Conservation (phyloP, 768 basidiomycete species). For the Russula dissimulans region DNA sequence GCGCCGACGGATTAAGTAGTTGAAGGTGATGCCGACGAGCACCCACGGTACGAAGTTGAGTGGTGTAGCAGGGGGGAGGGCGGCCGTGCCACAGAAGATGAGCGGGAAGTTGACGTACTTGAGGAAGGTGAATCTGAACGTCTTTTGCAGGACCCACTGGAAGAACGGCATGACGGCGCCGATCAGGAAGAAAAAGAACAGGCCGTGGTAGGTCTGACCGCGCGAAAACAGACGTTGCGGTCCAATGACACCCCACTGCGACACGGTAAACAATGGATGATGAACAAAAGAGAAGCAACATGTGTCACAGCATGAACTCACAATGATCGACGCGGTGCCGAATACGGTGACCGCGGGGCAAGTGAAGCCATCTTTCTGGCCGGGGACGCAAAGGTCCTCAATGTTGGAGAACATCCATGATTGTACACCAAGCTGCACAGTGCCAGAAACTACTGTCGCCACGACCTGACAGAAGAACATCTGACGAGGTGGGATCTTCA, state of each 20-base stretch:
- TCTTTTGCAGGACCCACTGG: constrained; percentile 38
- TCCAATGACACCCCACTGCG: constrained; percentile 58
- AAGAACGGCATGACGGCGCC: constrained; percentile 54
- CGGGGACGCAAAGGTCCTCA: constrained; percentile 43
- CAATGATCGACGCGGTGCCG: constrained; percentile 66
- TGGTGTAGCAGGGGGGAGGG: constrained; percentile 36
- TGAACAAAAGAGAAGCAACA: not conserved
- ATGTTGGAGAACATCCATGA: constrained; percentile 71
- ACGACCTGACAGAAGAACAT: constrained; percentile 70
- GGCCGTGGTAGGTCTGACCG: constrained; percentile 20
- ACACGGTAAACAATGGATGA: too few species aligned
- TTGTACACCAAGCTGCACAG: constrained; percentile 68
- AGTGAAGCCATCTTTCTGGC: constrained; percentile 54
- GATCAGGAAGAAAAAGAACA: constrained; percentile 72
- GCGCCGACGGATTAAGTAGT: constrained; percentile 31
- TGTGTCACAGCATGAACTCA: constrained; percentile 30
- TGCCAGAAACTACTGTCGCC: constrained; percentile 59
- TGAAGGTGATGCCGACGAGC: constrained; percentile 31
- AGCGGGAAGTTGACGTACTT: constrained; percentile 54
- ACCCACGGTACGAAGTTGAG: constrained; percentile 34
- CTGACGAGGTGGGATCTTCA: constrained; percentile 62
- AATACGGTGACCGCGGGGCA: constrained; percentile 67
- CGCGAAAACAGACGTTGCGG: constrained; percentile 35
- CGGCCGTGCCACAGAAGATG: constrained; percentile 32
- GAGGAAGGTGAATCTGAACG: constrained; percentile 22